Base-by-base conservation (phyloP, 1,139 yeast species). In the Debaryomyces fabryi region DNA sequence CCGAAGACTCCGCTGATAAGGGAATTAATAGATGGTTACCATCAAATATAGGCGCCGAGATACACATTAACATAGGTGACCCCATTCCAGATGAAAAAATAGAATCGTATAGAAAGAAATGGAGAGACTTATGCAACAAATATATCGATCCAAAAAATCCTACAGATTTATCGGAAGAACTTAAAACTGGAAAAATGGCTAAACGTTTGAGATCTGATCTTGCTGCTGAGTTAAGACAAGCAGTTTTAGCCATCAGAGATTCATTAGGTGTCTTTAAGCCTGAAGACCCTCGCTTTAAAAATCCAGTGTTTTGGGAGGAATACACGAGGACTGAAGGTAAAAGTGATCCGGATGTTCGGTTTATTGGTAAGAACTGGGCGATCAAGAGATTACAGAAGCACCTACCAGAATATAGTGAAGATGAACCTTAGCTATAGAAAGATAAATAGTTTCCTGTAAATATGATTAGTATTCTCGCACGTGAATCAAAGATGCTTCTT, bases 291-390 rank as follows among this genome's bases (percentile, higher is more conserved):
- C 72, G 92, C 50, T 85, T 90, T 57, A 81, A 75, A 49, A 77
- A 78, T 36, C 90, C 90, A 1, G 68, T 66, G 21, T 91, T 86
- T 72, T 91, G 97, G 97, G 79, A 74, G 52, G 64, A 69, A 27
- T 87, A 76, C 59, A 87, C 93, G 6, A 45, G 52, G 2, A 66
- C 85, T 1, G 89, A 86, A 62, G 96, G 96, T 6, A 67, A 62
- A 35, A 78, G 84, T 50, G 90, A 83, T 52, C 86, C 86, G 1
- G 87, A 82, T 49, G 80, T 87, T 30, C 67, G 82, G 54, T 86
- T 87, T 53, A 74, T 86, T 18, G 96, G 96, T 1, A 71, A 82
- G 59, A 87, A 87, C 60, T 87, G 95, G 93, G 96, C 96, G 2
- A 78, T 86, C 21, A 81, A 79, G 62, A 74, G 89, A 56, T 74